These are phyloP conservation scores for Pulveroboletus sp. DNA, from an alignment of 1,284 basidiomycete genomes.

Conservation along the genomic window DNA sequence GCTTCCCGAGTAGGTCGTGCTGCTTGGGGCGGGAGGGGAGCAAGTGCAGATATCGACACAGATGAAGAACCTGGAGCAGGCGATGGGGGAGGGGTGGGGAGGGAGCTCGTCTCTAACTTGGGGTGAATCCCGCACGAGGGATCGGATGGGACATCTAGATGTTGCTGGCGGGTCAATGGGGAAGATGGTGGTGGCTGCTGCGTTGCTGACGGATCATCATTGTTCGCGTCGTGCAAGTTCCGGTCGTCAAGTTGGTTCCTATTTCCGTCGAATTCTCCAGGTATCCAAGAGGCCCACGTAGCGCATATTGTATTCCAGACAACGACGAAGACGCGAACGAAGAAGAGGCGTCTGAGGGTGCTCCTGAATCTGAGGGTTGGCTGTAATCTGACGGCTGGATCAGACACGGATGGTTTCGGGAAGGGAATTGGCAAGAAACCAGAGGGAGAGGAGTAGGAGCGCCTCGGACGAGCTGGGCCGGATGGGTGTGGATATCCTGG, in stretches of 20 bases:
- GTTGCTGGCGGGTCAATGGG: constrained; percentile 1
- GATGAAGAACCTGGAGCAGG: constrained; percentile 15
- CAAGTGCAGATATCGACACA: constrained; percentile 21
- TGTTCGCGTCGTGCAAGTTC: constrained; percentile 39
- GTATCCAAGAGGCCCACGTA: constrained; percentile 46
- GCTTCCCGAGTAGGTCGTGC: constrained; percentile 42
- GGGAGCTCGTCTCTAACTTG: constrained; percentile 17
- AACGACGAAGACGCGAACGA: constrained; percentile 52
- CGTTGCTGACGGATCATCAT: constrained; percentile 27
- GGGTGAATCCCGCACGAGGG: constrained; percentile 5
- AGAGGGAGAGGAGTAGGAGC: constrained; percentile 39
- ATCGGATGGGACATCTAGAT: constrained; percentile 11
- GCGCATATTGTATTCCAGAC: constrained; percentile 55
- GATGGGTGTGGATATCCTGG: constrained; percentile 37
- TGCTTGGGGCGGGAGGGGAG: constrained; percentile 28
- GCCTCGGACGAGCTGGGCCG: constrained; percentile 43
- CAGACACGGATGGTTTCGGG: constrained; percentile 33
- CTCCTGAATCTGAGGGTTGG: constrained; percentile 34
- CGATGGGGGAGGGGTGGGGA: constrained; percentile 29
- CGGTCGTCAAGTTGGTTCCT: constrained; percentile 29
- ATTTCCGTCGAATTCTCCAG: constrained; percentile 29
- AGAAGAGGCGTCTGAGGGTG: constrained; percentile 49
- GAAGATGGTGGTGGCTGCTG: constrained; percentile 8
- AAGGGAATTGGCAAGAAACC: constrained; percentile 36
- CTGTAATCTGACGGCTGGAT: constrained; percentile 31